These are phyloP conservation scores for Fraxinus sp. DNA, from an alignment of 305 asterid genomes.

Conservation along the genomic window DNA sequence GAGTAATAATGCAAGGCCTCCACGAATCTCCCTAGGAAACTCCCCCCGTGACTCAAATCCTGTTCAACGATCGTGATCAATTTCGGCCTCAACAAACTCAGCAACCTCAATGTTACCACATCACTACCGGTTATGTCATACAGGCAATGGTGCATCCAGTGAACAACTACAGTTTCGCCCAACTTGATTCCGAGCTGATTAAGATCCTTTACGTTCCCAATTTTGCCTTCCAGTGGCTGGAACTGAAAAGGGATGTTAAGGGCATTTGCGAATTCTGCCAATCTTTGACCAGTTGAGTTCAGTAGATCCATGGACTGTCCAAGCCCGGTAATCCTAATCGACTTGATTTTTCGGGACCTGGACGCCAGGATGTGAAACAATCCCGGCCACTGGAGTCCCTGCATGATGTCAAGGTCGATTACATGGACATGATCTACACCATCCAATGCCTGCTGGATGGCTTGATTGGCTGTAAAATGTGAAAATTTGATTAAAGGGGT, in stretches of 20 bases:
- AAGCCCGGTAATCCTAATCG: constrained; percentile 39
- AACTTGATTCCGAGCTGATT: constrained; percentile 24
- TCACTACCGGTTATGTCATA: constrained; percentile 86
- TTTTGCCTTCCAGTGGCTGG: constrained; percentile 35
- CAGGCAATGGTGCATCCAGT: constrained; percentile 91
- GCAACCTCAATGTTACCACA: constrained; percentile 48
- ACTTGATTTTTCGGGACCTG: constrained; percentile 35
- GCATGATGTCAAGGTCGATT: constrained; percentile 57
- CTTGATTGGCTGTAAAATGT: constrained; percentile 48
- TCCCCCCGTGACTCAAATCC: constrained; percentile 69
- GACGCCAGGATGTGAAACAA: constrained; percentile 45
- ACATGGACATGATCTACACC: constrained; percentile 47
- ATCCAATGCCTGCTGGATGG: constrained; percentile 51
- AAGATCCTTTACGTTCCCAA: constrained; percentile 32
- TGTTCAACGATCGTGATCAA: constrained; percentile 77
- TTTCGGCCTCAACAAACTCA: constrained; percentile 57
- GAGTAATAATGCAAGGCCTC: constrained; percentile 92
- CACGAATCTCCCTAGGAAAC: constrained; percentile 71
- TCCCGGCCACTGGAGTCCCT: constrained; percentile 95
- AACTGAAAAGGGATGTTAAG: constrained; percentile 38
- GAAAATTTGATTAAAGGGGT: constrained; percentile 46
- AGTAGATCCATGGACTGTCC: constrained; percentile 40
- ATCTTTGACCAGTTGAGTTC: constrained; percentile 39
- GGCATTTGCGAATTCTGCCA: constrained; percentile 35
- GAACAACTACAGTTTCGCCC: constrained; percentile 67